Evolutionary conservation across 306 rosid species (phyloP).

Genomic region (Astragalus membranaceus): DNA sequence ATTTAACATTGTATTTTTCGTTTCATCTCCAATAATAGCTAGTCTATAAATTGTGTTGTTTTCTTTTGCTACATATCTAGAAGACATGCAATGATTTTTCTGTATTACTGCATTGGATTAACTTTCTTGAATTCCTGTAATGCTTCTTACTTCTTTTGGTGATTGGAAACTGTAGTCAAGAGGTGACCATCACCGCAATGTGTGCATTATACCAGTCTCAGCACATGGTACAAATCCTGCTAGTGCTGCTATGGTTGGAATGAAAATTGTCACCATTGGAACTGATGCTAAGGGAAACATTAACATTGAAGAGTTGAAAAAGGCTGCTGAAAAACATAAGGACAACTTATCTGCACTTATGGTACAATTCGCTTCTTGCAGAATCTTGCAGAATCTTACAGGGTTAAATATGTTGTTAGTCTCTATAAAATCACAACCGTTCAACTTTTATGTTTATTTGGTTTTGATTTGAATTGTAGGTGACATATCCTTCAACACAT

Average conservation of each 20-base stretch:
- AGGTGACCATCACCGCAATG: constrained; percentile 90
- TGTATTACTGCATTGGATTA: not conserved
- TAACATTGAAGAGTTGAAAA: constrained; percentile 76
- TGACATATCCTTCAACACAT: constrained; percentile 97
- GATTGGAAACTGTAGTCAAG: constrained; percentile 61
- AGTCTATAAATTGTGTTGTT: not conserved
- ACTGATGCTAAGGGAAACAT: constrained; percentile 99
- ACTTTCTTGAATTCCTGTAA: not conserved
- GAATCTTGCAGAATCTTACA: constrained; percentile 6
- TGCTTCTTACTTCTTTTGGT: constrained; percentile 18
- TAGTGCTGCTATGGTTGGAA: constrained; percentile 99
- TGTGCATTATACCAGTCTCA: constrained; percentile 95
- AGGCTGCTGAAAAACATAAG: constrained; percentile 88
- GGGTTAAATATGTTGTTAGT: too few relatives aligned
- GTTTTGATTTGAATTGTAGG: constrained; percentile 51
- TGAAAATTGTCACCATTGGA: constrained; percentile 95
- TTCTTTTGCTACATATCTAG: constrained; percentile 19
- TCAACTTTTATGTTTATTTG: not conserved
- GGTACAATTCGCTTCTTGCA: constrained; percentile 41
- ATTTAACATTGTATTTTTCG: not conserved
- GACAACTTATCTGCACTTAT: constrained; percentile 84
- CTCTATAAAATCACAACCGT: too few relatives aligned
- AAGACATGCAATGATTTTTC: constrained; percentile 5
- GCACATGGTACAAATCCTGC: constrained; percentile 99
- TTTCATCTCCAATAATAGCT: not conserved